Evolutionary conservation across 805 yeast genomes (phyloP), one percentile per base, ranked within the genome.

Genomic region (Saturnispora sanitii): DNA sequence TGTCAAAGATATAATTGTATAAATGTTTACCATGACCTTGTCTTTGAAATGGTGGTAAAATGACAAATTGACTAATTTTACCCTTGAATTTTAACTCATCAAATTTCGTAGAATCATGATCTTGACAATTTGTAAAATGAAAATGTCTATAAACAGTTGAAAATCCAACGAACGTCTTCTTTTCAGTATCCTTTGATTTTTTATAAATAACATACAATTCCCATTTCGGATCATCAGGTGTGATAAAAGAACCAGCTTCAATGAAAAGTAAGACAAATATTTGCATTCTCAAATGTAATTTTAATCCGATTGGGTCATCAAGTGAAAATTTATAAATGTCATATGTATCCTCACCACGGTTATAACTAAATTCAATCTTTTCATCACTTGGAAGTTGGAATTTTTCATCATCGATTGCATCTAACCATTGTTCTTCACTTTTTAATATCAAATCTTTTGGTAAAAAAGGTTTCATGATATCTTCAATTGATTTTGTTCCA

Each of bases 191-290:
- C 6, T 56, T 55, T 35, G 62, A 59, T 17, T 64, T 54, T 38
- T 62, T 58, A 51, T 64, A 69, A 6, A 82, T 48, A 28, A 80
- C 65, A 55, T 74, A 88, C 2, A 87, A 56, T 36, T 83, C 86
- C 98, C 98, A 92, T 15, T 72, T 67, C 7, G 70, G 68, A 58
- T 92, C 98, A 0, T 58, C 58, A 30, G 70, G 68, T 54, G 88
- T 96, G 42, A 92, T 86, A 52, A 75, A 84, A 1, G 94, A 77
- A 2, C 96, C 97, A 0, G 95, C 97, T 57, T 92, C 98, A 49
- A 92, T 90, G 62, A 80, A 87, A 9, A 92, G 65, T 21, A 90
- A 63, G 13, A 84, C 83, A 50, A 92, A 74, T 2, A 88, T 76
- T 50, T 86, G 94, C 48, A 87, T 67, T 44, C 95, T 62, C 37